Conservation (phyloP, 1,284 basidiomycete genomes). For the Wallemia ichthyophaga region DNA sequence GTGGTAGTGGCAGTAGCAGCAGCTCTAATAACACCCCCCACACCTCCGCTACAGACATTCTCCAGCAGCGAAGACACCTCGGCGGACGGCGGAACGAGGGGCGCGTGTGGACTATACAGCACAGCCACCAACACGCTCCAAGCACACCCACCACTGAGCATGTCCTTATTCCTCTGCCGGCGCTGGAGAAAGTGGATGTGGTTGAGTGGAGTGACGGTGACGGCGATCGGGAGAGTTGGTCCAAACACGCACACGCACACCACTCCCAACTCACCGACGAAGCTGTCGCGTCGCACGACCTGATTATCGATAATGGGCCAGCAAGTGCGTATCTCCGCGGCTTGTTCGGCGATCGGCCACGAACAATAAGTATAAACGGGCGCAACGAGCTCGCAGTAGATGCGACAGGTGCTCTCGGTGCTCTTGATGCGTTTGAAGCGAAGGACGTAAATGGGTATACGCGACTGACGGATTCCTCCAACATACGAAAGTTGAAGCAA, state of each 20-base stretch:
- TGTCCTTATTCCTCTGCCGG: neutral
- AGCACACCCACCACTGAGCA: neutral
- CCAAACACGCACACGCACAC: too few species aligned
- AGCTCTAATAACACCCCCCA: too few species aligned
- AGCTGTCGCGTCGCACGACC: neutral
- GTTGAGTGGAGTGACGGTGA: neutral
- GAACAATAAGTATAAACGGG: too few species aligned
- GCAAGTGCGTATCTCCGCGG: too few species aligned
- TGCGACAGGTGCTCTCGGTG: neutral
- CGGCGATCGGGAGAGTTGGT: neutral
- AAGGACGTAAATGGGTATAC: neutral
- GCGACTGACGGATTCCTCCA: neutral
- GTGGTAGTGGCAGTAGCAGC: too few species aligned
- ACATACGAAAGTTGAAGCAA: neutral
- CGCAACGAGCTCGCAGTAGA: too few species aligned
- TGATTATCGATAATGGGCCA: neutral
- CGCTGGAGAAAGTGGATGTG: neutral
- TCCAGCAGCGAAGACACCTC: neutral
- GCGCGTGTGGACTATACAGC: neutral
- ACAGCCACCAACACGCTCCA: too few species aligned
- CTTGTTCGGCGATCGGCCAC: too few species aligned
- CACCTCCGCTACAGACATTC: neutral
- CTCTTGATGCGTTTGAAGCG: neutral
- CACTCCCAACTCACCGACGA: neutral
- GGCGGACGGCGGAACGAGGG: neutral